A percentile compares a stretch with the other conserved stretches of the same genome.
Evolutionary conservation across 805 yeast species (phyloP).

Genomic region (Saccharomycopsis amapae): DNA sequence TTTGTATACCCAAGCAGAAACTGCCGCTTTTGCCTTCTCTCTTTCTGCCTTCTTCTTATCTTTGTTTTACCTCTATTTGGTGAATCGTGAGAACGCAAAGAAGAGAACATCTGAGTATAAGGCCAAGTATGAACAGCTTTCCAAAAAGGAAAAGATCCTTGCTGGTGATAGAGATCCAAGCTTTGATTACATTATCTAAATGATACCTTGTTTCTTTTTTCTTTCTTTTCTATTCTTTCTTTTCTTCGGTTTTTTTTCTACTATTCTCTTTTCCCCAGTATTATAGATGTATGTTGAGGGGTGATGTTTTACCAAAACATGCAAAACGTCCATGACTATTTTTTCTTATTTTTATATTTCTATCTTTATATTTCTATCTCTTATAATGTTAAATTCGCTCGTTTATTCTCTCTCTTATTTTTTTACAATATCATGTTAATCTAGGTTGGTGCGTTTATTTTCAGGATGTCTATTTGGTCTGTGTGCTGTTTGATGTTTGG

Average conservation of each 20-base stretch:
- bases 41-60: slow-evolving; percentile 33
- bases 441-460: no score
- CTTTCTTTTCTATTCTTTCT: neutral
- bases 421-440: no score
- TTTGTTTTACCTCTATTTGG: slow-evolving; percentile 31
- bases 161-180: slow-evolving; percentile 17
- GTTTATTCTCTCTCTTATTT: no score
- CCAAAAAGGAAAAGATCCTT: slow-evolving; percentile 15
- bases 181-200: slow-evolving; percentile 19
- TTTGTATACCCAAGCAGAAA: neutral
- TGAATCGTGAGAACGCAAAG: slow-evolving; percentile 25
- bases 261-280: no score
- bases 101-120: slow-evolving; percentile 23
- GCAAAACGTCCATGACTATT: no score
- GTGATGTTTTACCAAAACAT: no score
- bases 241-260: neutral
- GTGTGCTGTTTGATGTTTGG: no score
- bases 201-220: neutral
- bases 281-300: no score
- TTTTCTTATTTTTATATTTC: no score
- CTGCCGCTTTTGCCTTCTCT: slow-evolving; percentile 34
- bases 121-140: slow-evolving; percentile 6
- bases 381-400: no score
- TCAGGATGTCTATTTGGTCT: no score
- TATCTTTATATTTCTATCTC: no score